Conservation (phyloP, 2,329 filamentous ascomycete genomes). For the Pseudogymnoascus sp. region DNA sequence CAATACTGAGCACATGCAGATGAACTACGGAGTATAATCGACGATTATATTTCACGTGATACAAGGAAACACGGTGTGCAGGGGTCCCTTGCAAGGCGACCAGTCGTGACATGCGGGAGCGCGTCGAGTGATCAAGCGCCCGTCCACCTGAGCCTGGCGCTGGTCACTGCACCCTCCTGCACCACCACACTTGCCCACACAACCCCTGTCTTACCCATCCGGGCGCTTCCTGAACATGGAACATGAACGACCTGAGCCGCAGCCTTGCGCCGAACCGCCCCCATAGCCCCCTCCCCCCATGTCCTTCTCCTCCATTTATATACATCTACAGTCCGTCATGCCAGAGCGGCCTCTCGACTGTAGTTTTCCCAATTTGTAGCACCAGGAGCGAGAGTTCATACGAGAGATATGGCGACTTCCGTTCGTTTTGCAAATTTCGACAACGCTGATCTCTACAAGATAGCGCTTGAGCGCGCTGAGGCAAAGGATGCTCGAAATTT, state of each 20-base stretch:
- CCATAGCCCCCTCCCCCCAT: not conserved
- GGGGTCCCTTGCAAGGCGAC: not conserved
- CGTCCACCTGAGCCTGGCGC: not conserved
- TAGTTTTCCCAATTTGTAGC: not conserved
- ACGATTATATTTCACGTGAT: not conserved
- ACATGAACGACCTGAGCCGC: not conserved
- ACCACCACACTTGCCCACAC: not conserved
- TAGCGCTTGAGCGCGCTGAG: not conserved
- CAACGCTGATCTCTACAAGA: not conserved
- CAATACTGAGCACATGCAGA: not conserved
- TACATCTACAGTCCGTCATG: not conserved
- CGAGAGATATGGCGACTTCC: not conserved
- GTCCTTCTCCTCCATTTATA: not conserved
- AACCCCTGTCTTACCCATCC: slow-evolving; percentile 1
- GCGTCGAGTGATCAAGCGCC: slow-evolving; percentile 1
- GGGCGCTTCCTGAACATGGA: not conserved
- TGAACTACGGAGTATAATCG: not conserved
- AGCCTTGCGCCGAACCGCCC: not conserved
- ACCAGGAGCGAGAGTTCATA: not conserved
- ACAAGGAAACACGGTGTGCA: not conserved
- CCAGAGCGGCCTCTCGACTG: not conserved
- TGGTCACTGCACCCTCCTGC: not conserved
- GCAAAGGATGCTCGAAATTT: slow-evolving; percentile 44
- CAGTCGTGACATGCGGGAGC: not conserved
- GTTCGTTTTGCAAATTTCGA: not conserved